These are phyloP conservation scores for Syzygium grande DNA, from an alignment of 345 rosid species.

Conservation along the genomic window DNA sequence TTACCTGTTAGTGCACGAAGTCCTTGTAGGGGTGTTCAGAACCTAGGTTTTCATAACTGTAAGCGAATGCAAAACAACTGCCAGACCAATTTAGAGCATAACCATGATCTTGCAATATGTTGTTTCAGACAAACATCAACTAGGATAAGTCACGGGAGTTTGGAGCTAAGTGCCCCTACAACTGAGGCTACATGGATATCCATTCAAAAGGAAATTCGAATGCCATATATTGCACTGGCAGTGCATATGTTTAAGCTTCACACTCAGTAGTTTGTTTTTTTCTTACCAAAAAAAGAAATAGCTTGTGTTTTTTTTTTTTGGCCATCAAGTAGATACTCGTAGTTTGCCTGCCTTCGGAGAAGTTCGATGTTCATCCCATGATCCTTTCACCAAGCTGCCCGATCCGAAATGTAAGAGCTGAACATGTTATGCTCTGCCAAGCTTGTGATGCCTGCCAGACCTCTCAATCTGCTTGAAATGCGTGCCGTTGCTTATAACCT, in stretches of 20 bases:
- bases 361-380: not conserved
- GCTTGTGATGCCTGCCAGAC: not conserved
- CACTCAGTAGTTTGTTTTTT: not conserved
- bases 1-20: not conserved
- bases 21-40: not conserved
- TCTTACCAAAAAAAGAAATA: too few relatives aligned
- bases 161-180: not conserved
- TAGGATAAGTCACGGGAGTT: not conserved
- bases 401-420: not conserved
- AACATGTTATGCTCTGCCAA: not conserved
- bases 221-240: not conserved
- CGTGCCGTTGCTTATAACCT: not conserved
- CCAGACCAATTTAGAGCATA: not conserved
- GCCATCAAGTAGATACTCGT: not conserved
- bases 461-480: not conserved
- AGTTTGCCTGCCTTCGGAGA: not conserved
- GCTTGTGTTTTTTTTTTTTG: not conserved
- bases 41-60: not conserved
- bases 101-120: not conserved
- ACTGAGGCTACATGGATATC: not conserved
- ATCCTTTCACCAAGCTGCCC: not conserved
- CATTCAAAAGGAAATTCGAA: not conserved
- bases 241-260: not conserved
- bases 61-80: not conserved
- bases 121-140: not conserved